These are phyloP conservation scores for Schizochytrium sp. DNA, from an alignment of 108 stramenopile species.

Conservation along the genomic window DNA sequence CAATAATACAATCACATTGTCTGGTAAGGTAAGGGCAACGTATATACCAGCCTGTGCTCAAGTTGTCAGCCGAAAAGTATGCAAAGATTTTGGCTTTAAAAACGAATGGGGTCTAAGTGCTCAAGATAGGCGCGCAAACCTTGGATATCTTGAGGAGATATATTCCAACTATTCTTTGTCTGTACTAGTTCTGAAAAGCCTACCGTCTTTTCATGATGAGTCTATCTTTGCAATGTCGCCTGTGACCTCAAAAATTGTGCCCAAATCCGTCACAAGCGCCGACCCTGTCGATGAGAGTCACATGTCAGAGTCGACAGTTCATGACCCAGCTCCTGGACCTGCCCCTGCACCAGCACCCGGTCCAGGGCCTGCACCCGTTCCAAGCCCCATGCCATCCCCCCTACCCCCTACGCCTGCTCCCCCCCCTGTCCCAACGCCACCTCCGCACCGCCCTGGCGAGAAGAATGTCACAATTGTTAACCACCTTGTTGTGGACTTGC, in stretches of 20 bases:
- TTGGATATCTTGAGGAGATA: background rate
- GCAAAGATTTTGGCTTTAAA: background rate
- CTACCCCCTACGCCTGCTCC: background rate
- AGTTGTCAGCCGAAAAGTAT: background rate
- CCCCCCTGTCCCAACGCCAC: background rate
- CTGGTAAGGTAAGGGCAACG: background rate
- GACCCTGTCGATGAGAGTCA: too few relatives aligned
- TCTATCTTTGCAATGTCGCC: too few relatives aligned
- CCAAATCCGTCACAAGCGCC: too few relatives aligned
- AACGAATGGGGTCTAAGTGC: background rate
- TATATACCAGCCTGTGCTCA: constrained; percentile 31
- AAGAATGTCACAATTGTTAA: constrained; percentile 30
- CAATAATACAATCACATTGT: background rate
- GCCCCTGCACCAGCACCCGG: too few relatives aligned
- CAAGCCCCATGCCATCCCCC: background rate
- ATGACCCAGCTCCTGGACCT: too few relatives aligned
- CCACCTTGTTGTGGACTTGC: background rate
- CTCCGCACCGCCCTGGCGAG: background rate
- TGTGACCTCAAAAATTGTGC: too few relatives aligned
- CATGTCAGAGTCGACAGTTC: too few relatives aligned
- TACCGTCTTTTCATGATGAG: too few relatives aligned
- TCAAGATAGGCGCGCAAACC: background rate
- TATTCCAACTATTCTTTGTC: background rate
- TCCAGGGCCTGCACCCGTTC: background rate
- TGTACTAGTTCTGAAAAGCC: too few relatives aligned